Percentiles rank a stretch among this genome's conserved stretches.
These are phyloP conservation scores for Fusarium incarnatum DNA, from an alignment of 2,329 filamentous ascomycete genomes.

Conservation along the genomic window DNA sequence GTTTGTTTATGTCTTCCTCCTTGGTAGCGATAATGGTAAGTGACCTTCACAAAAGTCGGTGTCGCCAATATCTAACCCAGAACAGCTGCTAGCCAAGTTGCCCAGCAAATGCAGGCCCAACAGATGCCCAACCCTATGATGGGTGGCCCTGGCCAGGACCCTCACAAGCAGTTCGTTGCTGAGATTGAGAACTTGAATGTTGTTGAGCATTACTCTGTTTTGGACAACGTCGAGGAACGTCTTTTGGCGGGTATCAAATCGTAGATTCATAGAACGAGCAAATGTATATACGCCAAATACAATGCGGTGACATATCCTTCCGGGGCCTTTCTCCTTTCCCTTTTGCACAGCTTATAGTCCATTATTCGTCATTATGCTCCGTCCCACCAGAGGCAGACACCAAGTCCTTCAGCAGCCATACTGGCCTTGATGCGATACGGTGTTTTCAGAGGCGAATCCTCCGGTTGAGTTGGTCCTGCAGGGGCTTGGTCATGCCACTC, in stretches of 20 bases:
- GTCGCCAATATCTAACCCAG: slow-evolving; percentile 12
- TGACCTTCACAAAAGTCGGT: slow-evolving; percentile 20
- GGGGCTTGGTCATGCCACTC: slow-evolving; percentile 92
- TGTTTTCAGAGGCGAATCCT: slow-evolving; percentile 71
- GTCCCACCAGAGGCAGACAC: slow-evolving; percentile 74
- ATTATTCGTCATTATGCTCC: slow-evolving; percentile 38
- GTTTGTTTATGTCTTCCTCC: slow-evolving; percentile 95
- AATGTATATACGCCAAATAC: slow-evolving; percentile 43
- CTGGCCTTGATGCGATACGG: slow-evolving; percentile 77
- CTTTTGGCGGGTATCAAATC: slow-evolving; percentile 69
- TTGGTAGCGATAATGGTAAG: slow-evolving; percentile 95
- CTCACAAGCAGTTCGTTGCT: slow-evolving; percentile 91
- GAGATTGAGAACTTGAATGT: slow-evolving; percentile 98
- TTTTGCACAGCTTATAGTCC: slow-evolving; percentile 18
- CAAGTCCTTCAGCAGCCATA: slow-evolving; percentile 72
- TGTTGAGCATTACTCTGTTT: slow-evolving; percentile 90
- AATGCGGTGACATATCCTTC: slow-evolving; percentile 40
- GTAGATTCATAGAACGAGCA: slow-evolving; percentile 51
- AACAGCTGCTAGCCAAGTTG: slow-evolving; percentile 88
- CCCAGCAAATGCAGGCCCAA: slow-evolving; percentile 86
- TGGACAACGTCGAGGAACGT: slow-evolving; percentile 88
- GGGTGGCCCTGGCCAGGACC: slow-evolving; percentile 93
- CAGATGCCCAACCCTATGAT: slow-evolving; percentile 69
- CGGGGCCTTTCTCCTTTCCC: slow-evolving; percentile 7
- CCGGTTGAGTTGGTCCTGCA: slow-evolving; percentile 71